Conservation (phyloP, 1,139 yeast genomes). For the Kodamaea ohmeri region DNA sequence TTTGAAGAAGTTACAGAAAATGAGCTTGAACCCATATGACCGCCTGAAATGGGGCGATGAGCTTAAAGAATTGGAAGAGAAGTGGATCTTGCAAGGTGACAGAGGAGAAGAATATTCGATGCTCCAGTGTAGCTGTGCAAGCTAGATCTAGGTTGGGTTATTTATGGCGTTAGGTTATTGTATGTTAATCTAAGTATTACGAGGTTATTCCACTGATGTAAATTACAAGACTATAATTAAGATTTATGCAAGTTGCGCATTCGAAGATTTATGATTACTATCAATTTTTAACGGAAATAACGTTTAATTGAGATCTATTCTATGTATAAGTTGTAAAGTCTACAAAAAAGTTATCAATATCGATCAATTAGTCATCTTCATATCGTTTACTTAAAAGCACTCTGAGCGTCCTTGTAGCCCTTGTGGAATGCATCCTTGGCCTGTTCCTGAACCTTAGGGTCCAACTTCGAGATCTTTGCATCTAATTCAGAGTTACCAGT, state of each 20-base stretch:
- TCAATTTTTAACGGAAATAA: too few relatives aligned
- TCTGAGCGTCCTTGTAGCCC: constrained; percentile 38
- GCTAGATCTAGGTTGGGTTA: too few relatives aligned
- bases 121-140: constrained; percentile 67
- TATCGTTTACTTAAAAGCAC: constrained; percentile 26
- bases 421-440: constrained; percentile 39
- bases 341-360: not conserved
- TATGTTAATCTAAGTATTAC: not conserved
- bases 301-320: too few relatives aligned
- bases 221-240: too few relatives aligned
- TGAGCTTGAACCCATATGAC: constrained; percentile 66
- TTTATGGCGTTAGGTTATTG: too few relatives aligned
- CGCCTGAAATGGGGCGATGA: constrained; percentile 60
- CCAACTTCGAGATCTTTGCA: constrained; percentile 32
- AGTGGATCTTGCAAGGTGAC: constrained; percentile 52
- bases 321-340: too few relatives aligned
- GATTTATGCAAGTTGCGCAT: too few relatives aligned
- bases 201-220: too few relatives aligned
- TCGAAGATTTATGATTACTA: too few relatives aligned
- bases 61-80: constrained; percentile 51
- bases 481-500: constrained; percentile 38
- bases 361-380: constrained; percentile 2
- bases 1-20: constrained; percentile 54
- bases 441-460: constrained; percentile 33
- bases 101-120: constrained; percentile 47